Base-by-base conservation (phyloP, 805 yeast species). In the Saturnispora quitensis region DNA sequence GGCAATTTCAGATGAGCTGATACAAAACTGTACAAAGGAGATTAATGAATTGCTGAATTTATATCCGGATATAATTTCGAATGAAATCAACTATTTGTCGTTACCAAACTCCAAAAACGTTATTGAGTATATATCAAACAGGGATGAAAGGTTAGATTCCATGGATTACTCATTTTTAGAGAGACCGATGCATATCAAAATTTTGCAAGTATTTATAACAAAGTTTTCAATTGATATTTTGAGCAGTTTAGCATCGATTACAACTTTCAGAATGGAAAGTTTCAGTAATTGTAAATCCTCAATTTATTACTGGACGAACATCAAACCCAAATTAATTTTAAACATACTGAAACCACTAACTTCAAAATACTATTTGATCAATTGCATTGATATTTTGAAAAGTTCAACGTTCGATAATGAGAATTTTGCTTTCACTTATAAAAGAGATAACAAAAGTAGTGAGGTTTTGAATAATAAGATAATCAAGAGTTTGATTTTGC, bases 211-310 rank as follows among this genome's bases (percentile, higher is more conserved):
- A 28, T 70, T 81, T 53, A 69, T 73, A 0, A 65, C 82, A 5
- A 62, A 75, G 0, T 77, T 74, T 60, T 67, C 78, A 2, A 70
- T 79, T 63, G 89, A 84, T 59, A 66, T 80, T 3, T 56, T 84
- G 20, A 89, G 83, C 57, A 66, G 70, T 0, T 62, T 80, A 17
- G 59, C 71, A 13, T 62, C 59, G 47, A 50, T 68, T 31, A 49
- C 65, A 18, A 47, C 60, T 8, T 58, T 58, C 51, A 48, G 55
- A 44, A 46, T 42, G 13, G 56, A 59, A 31, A 50, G 56, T 5
- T 68, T 27, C 48, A 12, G 18, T 3, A 36, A 43, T n/a, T 55
- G 55, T 6, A 43, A 50, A 25, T 50, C 54, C 3, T 27, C 46
- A 15, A 33, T 34, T 15, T 66, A 70, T 65, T 70, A 61, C 43